Evolutionary conservation across 805 yeast species (phyloP), one percentile per base, ranked within the genome.

Genomic region (Dipodascus albidus): DNA sequence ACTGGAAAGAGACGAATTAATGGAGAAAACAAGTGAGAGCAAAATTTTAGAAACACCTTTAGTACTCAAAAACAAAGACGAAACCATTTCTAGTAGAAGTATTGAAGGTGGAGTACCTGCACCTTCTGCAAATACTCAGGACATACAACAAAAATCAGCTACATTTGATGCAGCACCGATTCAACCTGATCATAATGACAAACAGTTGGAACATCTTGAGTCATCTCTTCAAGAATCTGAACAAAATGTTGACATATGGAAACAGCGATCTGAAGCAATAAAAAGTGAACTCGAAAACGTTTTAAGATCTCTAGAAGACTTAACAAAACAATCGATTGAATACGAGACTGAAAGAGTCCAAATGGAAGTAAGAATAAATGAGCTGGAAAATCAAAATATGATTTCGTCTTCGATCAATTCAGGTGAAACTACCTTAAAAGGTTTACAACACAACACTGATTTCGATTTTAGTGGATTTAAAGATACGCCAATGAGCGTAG

Each of bases 281-380:
- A 60, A 67, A 11, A 21, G 27, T 2, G 70, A 69, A 59, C 59
- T 69, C n/a, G 64, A 58, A 41, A 51, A 58, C 0, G 67, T 64
- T 33, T 64, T 67, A 3, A 54, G 50, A 48, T 59, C 67, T 9
- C 60, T 69, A 14, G 72, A 69, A 44, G 70, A 68, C 27, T 64
- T 69, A 24, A 69, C 72, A n/a, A 54, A 61, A 19, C 62, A 69
- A 52, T 64, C 72, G 1, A 70, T 69, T 20, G 66, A 61, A 49
- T 64, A 64, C 48, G 72, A 69, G 50, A 54, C 64, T 23, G 67
- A 66, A 50, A 59, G 67, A 2, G 52, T 54, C 17, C 55, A 57
- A 23, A 59, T 68, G 31, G 69, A 67, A 42, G 41, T 52, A 3
- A 59, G 56, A 47, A 60, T 65, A n/a, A 53, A 54, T 41, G 58